Base-by-base conservation (phyloP, 352 stramenopile genomes). In the Phytophthora pluvialis region DNA sequence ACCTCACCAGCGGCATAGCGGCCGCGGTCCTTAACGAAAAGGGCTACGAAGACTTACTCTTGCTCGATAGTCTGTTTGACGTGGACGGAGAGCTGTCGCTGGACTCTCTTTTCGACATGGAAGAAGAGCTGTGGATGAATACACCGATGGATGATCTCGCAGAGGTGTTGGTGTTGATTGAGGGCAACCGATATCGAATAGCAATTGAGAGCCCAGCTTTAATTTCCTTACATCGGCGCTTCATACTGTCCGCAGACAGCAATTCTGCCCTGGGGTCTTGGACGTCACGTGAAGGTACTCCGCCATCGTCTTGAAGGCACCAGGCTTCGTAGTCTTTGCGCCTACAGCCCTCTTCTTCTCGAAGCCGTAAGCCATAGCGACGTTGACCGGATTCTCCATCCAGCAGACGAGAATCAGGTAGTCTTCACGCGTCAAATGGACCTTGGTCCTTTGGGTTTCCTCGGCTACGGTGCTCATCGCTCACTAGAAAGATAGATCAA, bases 321-420 rank as follows among this genome's bases (percentile, higher is more conserved):
- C 54, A 10, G 13, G 18, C 18, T 53, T 54, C 7, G 42, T 63
- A 38, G 33, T 38, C 15, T 63, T 63, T 15, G 32, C 54, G 2
- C 45, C 18, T 18, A 54, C 43, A 16, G 43, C 13, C 12, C 43
- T 63, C 43, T 63, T 55, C 45, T 48, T 47, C 32, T 28, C 42
- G n/a, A 4, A 42, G 16, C 54, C 54, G 21, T 48, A 43, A 36
- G 54, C 48, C 15, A 47, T 48, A 21, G 28, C 54, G 33, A 54
- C 53, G 21, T 54, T 28, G 12, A 5, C 13, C 1, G n/a, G n/a
- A 48, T 63, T 54, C 33, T 63, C 54, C 43, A 54, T 54, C 33
- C 54, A 54, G 32, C 43, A 47, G 32, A 63, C 54, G n/a, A 63
- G 13, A 47, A 63, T 52, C 11, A 32, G 21, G 21, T 63, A 63